Percentiles rank a stretch among this genome's conserved stretches.
These are phyloP conservation scores for Neurospora terricola DNA, from an alignment of 495 filamentous ascomycete genomes.

Conservation along the genomic window DNA sequence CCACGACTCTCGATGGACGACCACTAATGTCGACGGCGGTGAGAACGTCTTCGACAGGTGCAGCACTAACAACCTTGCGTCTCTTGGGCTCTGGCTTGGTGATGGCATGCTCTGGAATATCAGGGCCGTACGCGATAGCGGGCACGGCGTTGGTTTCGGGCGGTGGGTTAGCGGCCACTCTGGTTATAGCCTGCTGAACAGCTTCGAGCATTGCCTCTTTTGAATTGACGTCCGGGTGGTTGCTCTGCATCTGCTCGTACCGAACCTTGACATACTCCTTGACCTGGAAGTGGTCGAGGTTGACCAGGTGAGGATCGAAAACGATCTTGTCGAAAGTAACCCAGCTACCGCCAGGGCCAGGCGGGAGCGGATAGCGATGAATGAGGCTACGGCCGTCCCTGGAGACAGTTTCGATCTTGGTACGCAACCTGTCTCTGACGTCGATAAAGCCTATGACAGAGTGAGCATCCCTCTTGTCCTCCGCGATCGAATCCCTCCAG, in stretches of 20 bases:
- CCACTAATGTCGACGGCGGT: conserved; percentile 20
- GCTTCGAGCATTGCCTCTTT: conserved; percentile 15
- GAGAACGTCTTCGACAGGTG: neutral
- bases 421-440: conserved; percentile 40
- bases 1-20: conserved; percentile 36
- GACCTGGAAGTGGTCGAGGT: conserved; percentile 35
- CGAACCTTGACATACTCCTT: conserved; percentile 48
- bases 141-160: conserved; percentile 23
- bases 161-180: conserved; percentile 23
- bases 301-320: conserved; percentile 38
- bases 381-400: conserved; percentile 27
- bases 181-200: conserved; percentile 28
- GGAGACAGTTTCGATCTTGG: conserved; percentile 33
- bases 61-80: conserved; percentile 10
- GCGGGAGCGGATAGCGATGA: conserved; percentile 33
- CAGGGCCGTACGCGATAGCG: conserved; percentile 32
- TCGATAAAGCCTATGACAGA: conserved; percentile 46
- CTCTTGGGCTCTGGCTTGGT: conserved; percentile 27
- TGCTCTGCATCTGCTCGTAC: conserved; percentile 19
- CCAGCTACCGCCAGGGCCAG: conserved; percentile 46
- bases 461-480: conserved; percentile 34
- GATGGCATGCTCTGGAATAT: conserved; percentile 29
- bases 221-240: conserved; percentile 20
- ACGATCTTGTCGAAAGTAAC: conserved; percentile 43
- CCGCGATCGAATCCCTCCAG: conserved; percentile 42